Evolutionary conservation across 2,329 filamentous ascomycete genomes (phyloP), one percentile per base, ranked within the genome.

Genomic region (Apiospora phragmitis): DNA sequence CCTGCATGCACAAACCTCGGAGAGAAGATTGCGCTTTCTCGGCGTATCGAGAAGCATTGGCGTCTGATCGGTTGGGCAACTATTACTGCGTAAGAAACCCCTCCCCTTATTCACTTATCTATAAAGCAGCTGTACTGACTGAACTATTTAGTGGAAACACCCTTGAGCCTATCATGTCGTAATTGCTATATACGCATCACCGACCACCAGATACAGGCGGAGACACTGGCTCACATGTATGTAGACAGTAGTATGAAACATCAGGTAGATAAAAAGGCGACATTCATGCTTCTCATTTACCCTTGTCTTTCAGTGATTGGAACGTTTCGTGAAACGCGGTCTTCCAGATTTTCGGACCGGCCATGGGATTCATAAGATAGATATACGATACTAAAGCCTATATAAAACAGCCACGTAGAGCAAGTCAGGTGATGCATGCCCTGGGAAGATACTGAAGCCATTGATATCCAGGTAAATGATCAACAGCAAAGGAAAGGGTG

Each of bases 11-110:
- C 96, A 68, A 95, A 97, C 81, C 92, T 98, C 79, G 95, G 95
- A 75, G 95, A 99, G 88, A 98, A 99, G 92, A 95, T 99, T 79
- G 96, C 96, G 55, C 88, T 99, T 79, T 94, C 91, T 81, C 89
- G 96, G 85, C 93, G 96, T 91, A 98, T 98, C 79, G 96, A 99
- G 85, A 98, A 98, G 90, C 95, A 98, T 85, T 98, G 95, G 95
- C 93, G 94, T 85, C 88, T 97, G 80, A 97, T 97, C 78, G 94
- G 94, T 77, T 97, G 94, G 94, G 93, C 93, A 72, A 94, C 93
- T 75, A 94, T 94, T 80, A 90, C 92, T 77, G 87, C 87, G 87
- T 89, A 85, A 85, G 87, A 86, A 73, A 26, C 29, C n/a, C 12
- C 12, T n/a, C n/a, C 24, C 32, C 4, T 29, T 18, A n/a, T 8